Percentiles rank a stretch among this genome's conserved stretches.
Conservation (phyloP, 2,329 filamentous ascomycete genomes). For the Sclerotinia sclerotiorum region DNA sequence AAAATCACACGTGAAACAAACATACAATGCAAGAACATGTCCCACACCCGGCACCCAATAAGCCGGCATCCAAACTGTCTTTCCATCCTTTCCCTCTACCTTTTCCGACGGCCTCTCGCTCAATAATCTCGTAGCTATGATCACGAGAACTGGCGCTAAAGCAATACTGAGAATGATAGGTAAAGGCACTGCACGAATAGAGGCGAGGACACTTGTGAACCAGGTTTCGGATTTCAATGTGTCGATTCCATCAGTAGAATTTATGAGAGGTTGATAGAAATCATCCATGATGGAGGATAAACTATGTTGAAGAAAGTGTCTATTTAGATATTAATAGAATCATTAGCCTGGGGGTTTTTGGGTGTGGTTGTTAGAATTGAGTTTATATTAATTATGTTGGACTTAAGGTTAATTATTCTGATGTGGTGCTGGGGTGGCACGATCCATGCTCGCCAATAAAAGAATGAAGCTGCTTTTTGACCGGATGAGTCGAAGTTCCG, state of each 20-base stretch:
- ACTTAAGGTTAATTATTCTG: neutral
- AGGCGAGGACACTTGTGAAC: conserved; percentile 17
- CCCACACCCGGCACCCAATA: conserved; percentile 62
- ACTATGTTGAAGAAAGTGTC: neutral
- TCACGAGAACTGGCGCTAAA: conserved; percentile 29
- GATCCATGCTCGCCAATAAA: neutral
- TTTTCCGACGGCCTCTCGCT: conserved; percentile 27
- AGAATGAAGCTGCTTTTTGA: neutral
- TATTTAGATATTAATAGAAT: neutral
- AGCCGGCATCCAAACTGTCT: conserved; percentile 49
- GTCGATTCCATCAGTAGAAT: neutral
- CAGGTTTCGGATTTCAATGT: neutral
- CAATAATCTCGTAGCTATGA: conserved; percentile 34
- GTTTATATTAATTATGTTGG: neutral
- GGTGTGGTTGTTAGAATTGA: neutral
- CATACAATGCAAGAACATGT: conserved; percentile 51
- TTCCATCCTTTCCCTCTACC: conserved; percentile 23
- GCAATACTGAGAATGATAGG: conserved; percentile 29
- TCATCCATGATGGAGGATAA: conserved; percentile 28
- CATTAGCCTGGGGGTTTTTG: neutral
- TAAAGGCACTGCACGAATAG: conserved; percentile 21
- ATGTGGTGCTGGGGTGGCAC: conserved; percentile 8
- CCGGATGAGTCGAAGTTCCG: conserved; percentile 11
- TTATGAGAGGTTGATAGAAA: conserved; percentile 31
- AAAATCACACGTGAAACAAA: conserved; percentile 41